Evolutionary conservation across 306 rosid species (phyloP).

Genomic region (Cucumis cinereus): DNA sequence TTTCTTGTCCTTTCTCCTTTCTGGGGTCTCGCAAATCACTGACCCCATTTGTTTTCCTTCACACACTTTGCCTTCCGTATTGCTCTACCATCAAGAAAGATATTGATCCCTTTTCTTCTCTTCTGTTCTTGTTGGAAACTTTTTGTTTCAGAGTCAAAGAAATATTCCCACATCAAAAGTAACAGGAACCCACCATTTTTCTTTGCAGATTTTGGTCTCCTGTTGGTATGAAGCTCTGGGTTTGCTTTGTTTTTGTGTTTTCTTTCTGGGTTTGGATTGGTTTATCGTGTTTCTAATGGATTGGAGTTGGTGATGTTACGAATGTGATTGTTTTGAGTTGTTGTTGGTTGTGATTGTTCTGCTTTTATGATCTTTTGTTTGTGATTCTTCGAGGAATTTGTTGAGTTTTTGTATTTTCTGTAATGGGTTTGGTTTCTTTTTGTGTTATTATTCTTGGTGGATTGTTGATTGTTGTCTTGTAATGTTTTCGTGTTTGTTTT

Average conservation of each 20-base stretch:
- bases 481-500: neutral
- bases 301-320: neutral
- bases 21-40: neutral
- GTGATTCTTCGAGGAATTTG: neutral
- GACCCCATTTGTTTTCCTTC: neutral
- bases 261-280: conserved; percentile 8
- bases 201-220: neutral
- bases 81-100: conserved; percentile 49
- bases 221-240: conserved; percentile 17
- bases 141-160: conserved; percentile 8
- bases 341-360: neutral
- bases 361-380: neutral
- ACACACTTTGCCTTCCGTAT: conserved; percentile 5
- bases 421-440: neutral
- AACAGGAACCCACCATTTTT: neutral
- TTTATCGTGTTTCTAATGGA: neutral
- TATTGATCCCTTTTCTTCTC: conserved; percentile 26
- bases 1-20: neutral
- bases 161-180: neutral
- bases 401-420: neutral
- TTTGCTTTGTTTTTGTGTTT: conserved; percentile 14
- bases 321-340: neutral
- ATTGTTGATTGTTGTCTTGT: neutral
- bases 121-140: neutral
- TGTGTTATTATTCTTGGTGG: neutral